Percentiles rank a stretch among this genome's conserved stretches.
phyloP scores from a whole-genome alignment of 345 rosid genomes.

The Ceriops zippeliana region DNA sequence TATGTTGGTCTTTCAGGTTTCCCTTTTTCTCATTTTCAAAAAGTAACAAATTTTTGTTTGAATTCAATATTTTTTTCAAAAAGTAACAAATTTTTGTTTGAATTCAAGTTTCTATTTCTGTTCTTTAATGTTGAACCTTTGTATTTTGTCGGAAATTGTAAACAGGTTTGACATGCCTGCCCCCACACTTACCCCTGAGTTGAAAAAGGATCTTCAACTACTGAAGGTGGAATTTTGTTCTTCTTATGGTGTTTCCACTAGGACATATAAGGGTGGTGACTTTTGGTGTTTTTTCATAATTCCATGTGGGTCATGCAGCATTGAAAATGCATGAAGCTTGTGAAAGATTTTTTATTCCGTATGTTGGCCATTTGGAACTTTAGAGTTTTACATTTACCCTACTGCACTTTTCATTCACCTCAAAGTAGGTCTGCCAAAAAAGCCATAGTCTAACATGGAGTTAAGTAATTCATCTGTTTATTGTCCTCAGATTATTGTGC shows the following conservation, averaged over 20 bases:
- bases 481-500: too few relatives aligned
- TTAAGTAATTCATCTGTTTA: too few relatives aligned
- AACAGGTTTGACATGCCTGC: conserved; percentile 96
- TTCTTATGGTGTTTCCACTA: neutral
- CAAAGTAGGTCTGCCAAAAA: too few relatives aligned
- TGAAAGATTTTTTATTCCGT: neutral
- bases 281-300: neutral
- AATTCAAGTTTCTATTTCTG: neutral
- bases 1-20: conserved; percentile 14
- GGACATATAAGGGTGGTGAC: too few relatives aligned
- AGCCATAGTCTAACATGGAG: too few relatives aligned
- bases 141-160: neutral
- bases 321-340: neutral
- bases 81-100: neutral
- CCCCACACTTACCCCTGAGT: conserved; percentile 70
- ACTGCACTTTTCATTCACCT: too few relatives aligned
- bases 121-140: conserved; percentile 4
- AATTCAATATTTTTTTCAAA: neutral
- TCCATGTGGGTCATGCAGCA: neutral
- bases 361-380: neutral
- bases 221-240: conserved; percentile 55
- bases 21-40: neutral
- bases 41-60: too few relatives aligned
- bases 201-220: conserved; percentile 83
- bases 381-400: too few relatives aligned